Evolutionary conservation across 768 basidiomycete genomes (phyloP).

Genomic region (Tephrocybe sp.): DNA sequence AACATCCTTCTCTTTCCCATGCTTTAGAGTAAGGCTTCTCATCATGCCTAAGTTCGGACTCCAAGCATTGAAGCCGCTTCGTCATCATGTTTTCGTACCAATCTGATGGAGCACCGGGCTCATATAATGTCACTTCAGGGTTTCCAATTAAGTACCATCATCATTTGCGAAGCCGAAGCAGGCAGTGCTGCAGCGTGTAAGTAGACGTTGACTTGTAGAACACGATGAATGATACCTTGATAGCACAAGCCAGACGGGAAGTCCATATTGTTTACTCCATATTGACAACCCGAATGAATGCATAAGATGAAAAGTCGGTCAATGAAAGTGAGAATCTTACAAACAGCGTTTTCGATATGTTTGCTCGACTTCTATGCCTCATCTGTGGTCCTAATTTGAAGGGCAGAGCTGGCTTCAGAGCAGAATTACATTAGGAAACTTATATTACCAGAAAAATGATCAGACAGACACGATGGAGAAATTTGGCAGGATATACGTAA

Average conservation of each 20-base stretch:
- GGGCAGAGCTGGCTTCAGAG: slow-evolving; percentile 45
- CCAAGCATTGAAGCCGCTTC: slow-evolving; percentile 39
- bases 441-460: background rate
- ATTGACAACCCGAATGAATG: slow-evolving; percentile 35
- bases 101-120: slow-evolving; percentile 40
- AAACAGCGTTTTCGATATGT: slow-evolving; percentile 43
- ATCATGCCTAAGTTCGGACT: slow-evolving; percentile 39
- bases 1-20: slow-evolving; percentile 30
- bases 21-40: slow-evolving; percentile 31
- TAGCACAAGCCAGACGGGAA: slow-evolving; percentile 48
- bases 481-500: background rate
- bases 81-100: slow-evolving; percentile 32
- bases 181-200: slow-evolving; percentile 42
- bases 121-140: slow-evolving; percentile 30
- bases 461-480: background rate
- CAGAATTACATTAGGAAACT: slow-evolving; percentile 30
- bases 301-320: background rate
- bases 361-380: slow-evolving; percentile 43
- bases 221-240: slow-evolving; percentile 45
- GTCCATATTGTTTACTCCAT: slow-evolving; percentile 45
- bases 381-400: slow-evolving; percentile 42
- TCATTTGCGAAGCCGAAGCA: slow-evolving; percentile 47
- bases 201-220: slow-evolving; percentile 43
- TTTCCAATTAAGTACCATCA: slow-evolving; percentile 34
- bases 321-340: slow-evolving; percentile 20